Percentiles rank a stretch among this genome's conserved stretches.
phyloP scores from a whole-genome alignment of 2,329 filamentous ascomycete species.

The Exophiala mesophila region DNA sequence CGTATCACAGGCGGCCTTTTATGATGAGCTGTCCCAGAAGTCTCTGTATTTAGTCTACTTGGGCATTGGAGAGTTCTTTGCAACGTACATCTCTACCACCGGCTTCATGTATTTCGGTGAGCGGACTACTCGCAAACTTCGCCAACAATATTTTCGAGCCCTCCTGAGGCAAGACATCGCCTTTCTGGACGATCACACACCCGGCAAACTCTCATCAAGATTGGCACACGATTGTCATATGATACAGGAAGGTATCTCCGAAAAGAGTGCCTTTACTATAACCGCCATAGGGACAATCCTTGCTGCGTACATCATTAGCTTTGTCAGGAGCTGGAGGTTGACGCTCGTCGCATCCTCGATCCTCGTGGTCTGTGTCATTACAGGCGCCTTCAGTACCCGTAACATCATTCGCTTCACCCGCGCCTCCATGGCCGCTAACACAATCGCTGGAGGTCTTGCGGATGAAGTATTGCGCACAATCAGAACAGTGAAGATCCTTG shows the following conservation, averaged over 20 bases:
- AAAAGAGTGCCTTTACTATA: background rate
- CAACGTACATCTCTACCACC: background rate
- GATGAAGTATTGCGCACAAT: background rate
- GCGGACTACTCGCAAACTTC: background rate
- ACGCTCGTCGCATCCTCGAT: background rate
- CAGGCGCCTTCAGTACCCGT: background rate
- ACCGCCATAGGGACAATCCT: background rate
- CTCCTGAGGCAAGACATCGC: background rate
- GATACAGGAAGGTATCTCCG: background rate
- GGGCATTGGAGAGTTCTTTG: background rate
- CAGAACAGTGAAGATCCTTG: background rate
- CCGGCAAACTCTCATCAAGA: slow-evolving; percentile 24
- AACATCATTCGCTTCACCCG: background rate
- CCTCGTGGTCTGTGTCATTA: background rate
- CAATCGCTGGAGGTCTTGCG: background rate
- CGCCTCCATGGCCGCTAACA: background rate
- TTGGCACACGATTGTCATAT: slow-evolving; percentile 39
- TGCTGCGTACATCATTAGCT: background rate
- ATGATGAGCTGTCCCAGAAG: too few species aligned
- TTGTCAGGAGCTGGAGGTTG: background rate
- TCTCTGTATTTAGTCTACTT: background rate
- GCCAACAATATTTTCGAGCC: background rate
- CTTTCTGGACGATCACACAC: background rate
- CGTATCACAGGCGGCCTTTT: too few species aligned
- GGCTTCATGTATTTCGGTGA: background rate